These are phyloP conservation scores for Straminergon stramineum DNA, from an alignment of 225 moss, liverwort and hornwort genomes.

Conservation along the genomic window DNA sequence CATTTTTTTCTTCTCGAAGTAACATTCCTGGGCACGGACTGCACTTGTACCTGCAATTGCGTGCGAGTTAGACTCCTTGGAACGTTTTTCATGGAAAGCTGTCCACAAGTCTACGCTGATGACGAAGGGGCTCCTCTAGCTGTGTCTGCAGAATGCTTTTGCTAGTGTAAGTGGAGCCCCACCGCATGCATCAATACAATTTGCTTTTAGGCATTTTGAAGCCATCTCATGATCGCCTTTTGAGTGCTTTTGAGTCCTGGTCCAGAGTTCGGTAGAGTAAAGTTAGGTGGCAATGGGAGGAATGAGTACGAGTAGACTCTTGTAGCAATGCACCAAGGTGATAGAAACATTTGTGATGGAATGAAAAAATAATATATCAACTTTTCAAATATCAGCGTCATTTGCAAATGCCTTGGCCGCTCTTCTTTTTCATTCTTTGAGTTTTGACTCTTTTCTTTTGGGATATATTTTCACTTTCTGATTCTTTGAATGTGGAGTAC, in stretches of 20 bases:
- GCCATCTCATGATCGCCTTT: background rate
- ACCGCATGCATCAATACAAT: background rate
- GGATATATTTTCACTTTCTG: background rate
- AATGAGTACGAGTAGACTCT: background rate
- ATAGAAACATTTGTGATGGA: background rate
- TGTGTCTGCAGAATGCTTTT: constrained; percentile 7
- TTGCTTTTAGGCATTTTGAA: constrained; percentile 12
- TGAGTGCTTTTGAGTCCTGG: background rate
- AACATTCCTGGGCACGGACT: background rate
- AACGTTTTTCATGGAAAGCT: background rate
- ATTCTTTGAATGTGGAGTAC: background rate
- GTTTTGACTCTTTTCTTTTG: too few relatives aligned
- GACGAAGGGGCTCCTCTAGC: background rate
- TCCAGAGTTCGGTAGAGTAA: background rate
- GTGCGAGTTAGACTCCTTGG: background rate
- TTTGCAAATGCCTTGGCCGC: too few relatives aligned
- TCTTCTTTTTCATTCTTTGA: background rate
- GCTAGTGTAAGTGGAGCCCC: constrained; percentile 6
- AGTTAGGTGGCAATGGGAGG: background rate
- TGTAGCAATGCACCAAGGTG: background rate
- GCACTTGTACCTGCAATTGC: constrained; percentile 1
- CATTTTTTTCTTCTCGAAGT: background rate
- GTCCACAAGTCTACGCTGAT: background rate
- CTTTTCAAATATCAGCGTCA: background rate
- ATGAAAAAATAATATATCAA: background rate